Evolutionary conservation across 768 basidiomycete genomes (phyloP), one percentile per base, ranked within the genome.

Genomic region (Mycena indigotica): DNA sequence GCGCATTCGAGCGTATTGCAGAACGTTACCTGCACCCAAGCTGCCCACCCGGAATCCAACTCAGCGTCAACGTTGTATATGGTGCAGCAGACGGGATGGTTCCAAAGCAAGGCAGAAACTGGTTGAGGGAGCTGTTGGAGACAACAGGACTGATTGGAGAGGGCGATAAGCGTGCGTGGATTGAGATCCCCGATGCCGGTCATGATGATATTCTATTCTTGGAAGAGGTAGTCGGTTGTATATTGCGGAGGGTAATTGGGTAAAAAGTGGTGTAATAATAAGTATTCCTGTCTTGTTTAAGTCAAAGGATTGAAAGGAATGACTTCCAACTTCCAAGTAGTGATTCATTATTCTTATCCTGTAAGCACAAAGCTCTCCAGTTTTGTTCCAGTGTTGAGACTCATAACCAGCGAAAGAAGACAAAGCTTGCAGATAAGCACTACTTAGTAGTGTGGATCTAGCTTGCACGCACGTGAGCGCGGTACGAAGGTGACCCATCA

Each of bases 21-120:
- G 55, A 17, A 5, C 55, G n/a, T 1, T 39, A 59, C 19, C 46
- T 48, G 13, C 24, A 24, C 25, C 24, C 46, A 13, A 28, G 28
- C 46, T 24, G 25, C 21, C 46, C 46, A 6, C 35, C 46, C 0
- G 32, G 28, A 28, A 35, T 19, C 23, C 52, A 38, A 30, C 50
- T 62, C 26, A n/a, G 25, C 2, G 39, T 63, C 2, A 50, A 40
- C 44, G 57, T 63, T 32, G 49, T 56, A 3, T 63, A 63, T 21
- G 61, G 57, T 17, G 57, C 57, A 21, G 54, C 12, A 10, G 61
- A 62, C 46, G 61, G 57, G 29, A 5, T 62, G 54, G 57, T 62
- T 26, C 61, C 61, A 5, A 52, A 28, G 24, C 21, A 53, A 30
- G 61, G 61, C 23, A 50, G 57, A 3, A 32, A 3, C 45, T 58